Evolutionary conservation across 371 early-diverging fungal genomes (phyloP).

Genomic region (Mucor indicus): DNA sequence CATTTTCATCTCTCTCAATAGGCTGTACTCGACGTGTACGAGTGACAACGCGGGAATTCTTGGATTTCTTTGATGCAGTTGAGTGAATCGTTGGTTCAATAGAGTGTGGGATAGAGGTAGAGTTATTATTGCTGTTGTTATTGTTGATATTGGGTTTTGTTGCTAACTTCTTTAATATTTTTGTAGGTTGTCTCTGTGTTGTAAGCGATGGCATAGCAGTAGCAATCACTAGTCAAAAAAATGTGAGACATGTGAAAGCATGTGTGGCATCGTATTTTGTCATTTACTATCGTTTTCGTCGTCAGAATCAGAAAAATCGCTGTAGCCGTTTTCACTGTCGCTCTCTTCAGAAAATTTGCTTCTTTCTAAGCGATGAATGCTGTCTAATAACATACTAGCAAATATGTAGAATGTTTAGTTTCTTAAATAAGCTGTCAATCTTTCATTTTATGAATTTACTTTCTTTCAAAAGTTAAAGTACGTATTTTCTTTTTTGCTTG

Average conservation of each 20-base stretch:
- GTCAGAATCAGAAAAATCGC: constrained; percentile 23
- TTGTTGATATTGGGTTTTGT: not conserved
- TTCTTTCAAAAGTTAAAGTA: constrained; percentile 25
- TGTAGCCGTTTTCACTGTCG: constrained; percentile 29
- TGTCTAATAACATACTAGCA: constrained; percentile 44
- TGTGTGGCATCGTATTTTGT: too few species aligned
- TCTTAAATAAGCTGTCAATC: not conserved
- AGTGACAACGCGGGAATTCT: constrained; percentile 25
- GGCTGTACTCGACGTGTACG: constrained; percentile 55
- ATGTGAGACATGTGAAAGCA: too few species aligned
- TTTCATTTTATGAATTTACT: constrained; percentile 9
- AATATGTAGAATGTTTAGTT: not conserved
- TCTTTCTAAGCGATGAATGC: constrained; percentile 32
- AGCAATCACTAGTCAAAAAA: too few species aligned
- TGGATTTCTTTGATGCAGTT: constrained; percentile 48
- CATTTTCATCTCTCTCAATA: constrained; percentile 66
- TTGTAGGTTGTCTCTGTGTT: not conserved
- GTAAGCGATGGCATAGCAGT: too few species aligned
- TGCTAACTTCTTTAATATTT: constrained; percentile 5
- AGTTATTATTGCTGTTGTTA: constrained; percentile 14
- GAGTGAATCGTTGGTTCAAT: constrained; percentile 14
- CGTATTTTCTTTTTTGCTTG: constrained; percentile 26
- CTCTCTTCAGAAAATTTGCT: constrained; percentile 9
- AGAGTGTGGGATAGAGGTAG: constrained; percentile 23
- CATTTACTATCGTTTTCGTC: constrained; percentile 26